phyloP scores from a whole-genome alignment of 805 yeast genomes.

The Isabelozyma pseudorhagii region DNA sequence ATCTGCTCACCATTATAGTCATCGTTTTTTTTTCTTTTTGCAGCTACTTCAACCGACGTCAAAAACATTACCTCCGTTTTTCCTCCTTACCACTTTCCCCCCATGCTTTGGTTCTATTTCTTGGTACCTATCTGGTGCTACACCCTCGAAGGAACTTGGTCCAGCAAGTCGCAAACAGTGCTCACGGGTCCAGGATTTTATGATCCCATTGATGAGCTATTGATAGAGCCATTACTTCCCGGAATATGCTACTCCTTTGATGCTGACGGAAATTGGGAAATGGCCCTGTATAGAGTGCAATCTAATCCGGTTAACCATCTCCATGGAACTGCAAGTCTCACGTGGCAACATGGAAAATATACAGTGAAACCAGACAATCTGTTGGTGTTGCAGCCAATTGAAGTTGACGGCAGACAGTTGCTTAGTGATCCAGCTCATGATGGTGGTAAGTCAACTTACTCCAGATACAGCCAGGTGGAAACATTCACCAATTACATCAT shows the following conservation, averaged over 20 bases:
- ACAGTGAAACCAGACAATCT: not conserved
- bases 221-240: conserved; percentile 16
- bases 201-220: conserved; percentile 15
- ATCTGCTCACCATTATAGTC: not conserved
- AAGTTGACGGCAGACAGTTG: conserved; percentile 17
- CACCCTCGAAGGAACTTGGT: conserved; percentile 16
- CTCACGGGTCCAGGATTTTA: conserved; percentile 14
- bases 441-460: conserved; percentile 10
- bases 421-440: conserved; percentile 17
- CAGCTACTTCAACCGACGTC: not conserved
- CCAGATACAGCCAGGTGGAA: conserved; percentile 13
- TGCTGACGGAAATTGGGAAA: conserved; percentile 18
- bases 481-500: conserved; percentile 8
- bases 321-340: conserved; percentile 13
- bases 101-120: not conserved
- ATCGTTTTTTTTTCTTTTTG: not conserved
- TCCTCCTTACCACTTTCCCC: not conserved
- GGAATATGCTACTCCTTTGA: conserved; percentile 19
- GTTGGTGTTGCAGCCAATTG: conserved; percentile 9
- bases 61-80: not conserved
- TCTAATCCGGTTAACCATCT: conserved; percentile 13
- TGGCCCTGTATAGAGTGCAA: conserved; percentile 13
- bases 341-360: conserved; percentile 21
- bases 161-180: conserved; percentile 15
- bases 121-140: not conserved